Conservation (phyloP, 2,329 filamentous ascomycete genomes). For the Diaporthe sp. region DNA sequence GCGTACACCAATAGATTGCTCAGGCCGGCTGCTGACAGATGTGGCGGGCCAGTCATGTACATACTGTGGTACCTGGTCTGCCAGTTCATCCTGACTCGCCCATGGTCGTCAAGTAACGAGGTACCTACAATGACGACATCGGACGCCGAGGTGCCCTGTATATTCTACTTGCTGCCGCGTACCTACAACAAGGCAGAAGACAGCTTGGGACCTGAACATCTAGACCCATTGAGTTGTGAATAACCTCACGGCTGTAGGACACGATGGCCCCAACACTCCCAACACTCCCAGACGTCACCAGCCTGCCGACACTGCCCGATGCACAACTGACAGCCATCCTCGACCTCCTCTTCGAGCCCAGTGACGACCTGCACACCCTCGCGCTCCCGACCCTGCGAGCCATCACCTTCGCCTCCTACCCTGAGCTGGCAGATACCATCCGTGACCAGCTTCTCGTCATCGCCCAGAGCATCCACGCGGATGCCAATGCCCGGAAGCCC, state of each 20-base stretch:
- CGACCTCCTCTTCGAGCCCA: slow-evolving; percentile 88
- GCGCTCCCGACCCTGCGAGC: slow-evolving; percentile 73
- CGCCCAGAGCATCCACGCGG: slow-evolving; percentile 56
- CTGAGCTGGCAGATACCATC: slow-evolving; percentile 74
- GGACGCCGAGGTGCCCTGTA: not conserved
- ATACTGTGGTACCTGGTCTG: not conserved
- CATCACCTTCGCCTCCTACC: slow-evolving; percentile 72
- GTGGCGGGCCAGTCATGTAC: not conserved
- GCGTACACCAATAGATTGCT: not conserved
- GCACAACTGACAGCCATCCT: slow-evolving; percentile 68
- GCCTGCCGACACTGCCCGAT: slow-evolving; percentile 66
- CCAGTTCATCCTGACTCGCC: not conserved
- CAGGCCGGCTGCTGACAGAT: not conserved
- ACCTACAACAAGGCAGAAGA: not conserved
- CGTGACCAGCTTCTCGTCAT: slow-evolving; percentile 71
- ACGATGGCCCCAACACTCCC: slow-evolving; percentile 49
- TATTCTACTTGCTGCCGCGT: too few species aligned
- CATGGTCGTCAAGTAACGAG: not conserved
- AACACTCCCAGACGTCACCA: slow-evolving; percentile 66
- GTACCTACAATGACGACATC: slow-evolving; percentile 14
- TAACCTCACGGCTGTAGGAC: too few species aligned
- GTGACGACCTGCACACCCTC: slow-evolving; percentile 76
- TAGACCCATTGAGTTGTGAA: not conserved
- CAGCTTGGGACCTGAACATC: not conserved
- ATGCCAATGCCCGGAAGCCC: slow-evolving; percentile 58